These are phyloP conservation scores for Geotrichum aggregatum DNA, from an alignment of 1,139 yeast genomes.

Conservation along the genomic window DNA sequence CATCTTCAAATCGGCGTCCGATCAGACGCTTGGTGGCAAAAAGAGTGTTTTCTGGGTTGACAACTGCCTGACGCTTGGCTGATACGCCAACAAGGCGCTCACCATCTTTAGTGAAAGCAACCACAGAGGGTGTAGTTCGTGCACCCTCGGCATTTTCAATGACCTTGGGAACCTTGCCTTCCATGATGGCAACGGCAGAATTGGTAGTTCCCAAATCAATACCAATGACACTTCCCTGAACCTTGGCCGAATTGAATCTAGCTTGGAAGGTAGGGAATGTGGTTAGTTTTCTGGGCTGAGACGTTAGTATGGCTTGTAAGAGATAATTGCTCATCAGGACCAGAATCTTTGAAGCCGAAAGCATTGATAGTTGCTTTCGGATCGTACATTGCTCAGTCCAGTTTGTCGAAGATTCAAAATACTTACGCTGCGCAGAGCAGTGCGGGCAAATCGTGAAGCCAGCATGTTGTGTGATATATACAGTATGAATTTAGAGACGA, in stretches of 20 bases:
- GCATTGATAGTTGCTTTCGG: no score
- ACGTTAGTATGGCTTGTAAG: no score
- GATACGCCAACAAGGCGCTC: slow-evolving; percentile 97
- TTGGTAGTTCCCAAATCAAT: slow-evolving; percentile 98
- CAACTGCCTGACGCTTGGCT: slow-evolving; percentile 98
- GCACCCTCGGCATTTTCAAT: slow-evolving; percentile 98
- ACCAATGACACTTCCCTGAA: slow-evolving; percentile 71
- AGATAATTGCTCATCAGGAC: no score
- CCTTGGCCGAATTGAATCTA: slow-evolving; percentile 37
- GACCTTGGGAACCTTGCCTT: slow-evolving; percentile 93
- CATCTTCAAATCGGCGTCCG: slow-evolving; percentile 96
- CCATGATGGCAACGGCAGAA: slow-evolving; percentile 98
- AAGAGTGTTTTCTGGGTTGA: slow-evolving; percentile 95
- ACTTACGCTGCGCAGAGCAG: slow-evolving; percentile 22
- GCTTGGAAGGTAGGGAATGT: slow-evolving; percentile 45
- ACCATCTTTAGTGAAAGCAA: slow-evolving; percentile 94
- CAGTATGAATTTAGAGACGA: not conserved
- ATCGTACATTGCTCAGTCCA: no score
- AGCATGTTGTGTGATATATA: slow-evolving; percentile 12
- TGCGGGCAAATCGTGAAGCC: slow-evolving; percentile 22
- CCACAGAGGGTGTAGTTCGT: slow-evolving; percentile 97
- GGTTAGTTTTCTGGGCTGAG: no score
- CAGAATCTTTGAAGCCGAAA: no score
- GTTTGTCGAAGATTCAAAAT: no score
- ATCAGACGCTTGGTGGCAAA: slow-evolving; percentile 98